These are phyloP conservation scores for Trametes maxima DNA, from an alignment of 768 basidiomycete genomes.

Conservation along the genomic window DNA sequence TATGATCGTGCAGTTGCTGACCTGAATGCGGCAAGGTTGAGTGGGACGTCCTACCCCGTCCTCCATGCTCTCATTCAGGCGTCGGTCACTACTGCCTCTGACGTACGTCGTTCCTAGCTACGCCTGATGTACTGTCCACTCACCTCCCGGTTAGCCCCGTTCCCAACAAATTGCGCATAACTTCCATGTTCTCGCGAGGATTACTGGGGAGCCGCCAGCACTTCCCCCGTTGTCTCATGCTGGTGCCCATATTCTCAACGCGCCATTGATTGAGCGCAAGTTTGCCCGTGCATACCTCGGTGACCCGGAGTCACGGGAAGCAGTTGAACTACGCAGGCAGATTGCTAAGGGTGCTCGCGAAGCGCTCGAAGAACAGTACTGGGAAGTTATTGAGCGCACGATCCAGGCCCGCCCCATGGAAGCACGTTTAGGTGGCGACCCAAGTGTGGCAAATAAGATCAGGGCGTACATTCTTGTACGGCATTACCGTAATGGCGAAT, in stretches of 20 bases:
- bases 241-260: constrained; percentile 79
- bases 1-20: constrained; percentile 85
- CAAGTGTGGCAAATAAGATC: constrained; percentile 86
- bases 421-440: constrained; percentile 88
- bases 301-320: constrained; percentile 65
- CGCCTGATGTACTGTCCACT: not conserved
- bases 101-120: constrained; percentile 46
- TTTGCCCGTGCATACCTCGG: constrained; percentile 77
- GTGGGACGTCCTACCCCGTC: constrained; percentile 74
- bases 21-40: constrained; percentile 72
- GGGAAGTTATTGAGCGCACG: constrained; percentile 79
- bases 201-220: constrained; percentile 74
- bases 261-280: constrained; percentile 79
- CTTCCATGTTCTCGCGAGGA: constrained; percentile 75
- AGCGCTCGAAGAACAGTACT: constrained; percentile 89
- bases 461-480: constrained; percentile 83
- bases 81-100: constrained; percentile 56
- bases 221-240: constrained; percentile 79
- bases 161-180: constrained; percentile 66
- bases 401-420: constrained; percentile 82
- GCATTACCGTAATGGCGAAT: constrained; percentile 78
- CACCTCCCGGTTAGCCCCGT: constrained; percentile 37
- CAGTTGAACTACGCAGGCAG: constrained; percentile 63
- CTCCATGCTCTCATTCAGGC: constrained; percentile 73
- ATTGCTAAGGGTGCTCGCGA: constrained; percentile 78